Evolutionary conservation across 106 monocot genomes (phyloP).

Genomic region (Acorus calamus): DNA sequence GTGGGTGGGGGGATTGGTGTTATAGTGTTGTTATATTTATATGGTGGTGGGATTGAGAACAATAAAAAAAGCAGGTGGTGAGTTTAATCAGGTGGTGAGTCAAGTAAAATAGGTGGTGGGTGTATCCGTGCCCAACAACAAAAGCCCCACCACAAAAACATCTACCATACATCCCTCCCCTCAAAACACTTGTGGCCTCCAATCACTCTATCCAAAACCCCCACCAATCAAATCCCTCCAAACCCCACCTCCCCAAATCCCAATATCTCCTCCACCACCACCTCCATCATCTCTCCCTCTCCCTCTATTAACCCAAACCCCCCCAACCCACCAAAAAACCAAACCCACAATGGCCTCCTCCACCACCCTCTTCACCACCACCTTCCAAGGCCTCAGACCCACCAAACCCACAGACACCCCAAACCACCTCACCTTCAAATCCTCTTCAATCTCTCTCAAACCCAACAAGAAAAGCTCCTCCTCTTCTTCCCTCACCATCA

Average conservation of each 20-base stretch:
- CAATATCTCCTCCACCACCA: no score
- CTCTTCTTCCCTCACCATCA: not conserved
- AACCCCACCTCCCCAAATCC: no score
- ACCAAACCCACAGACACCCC: conserved; percentile 11
- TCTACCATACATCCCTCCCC: not conserved
- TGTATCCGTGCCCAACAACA: no score
- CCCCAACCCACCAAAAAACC: not conserved
- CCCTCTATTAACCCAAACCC: not conserved
- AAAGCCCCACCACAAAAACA: no score
- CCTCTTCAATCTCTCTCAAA: not conserved
- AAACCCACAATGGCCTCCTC: conserved; percentile 23
- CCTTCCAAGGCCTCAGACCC: conserved; percentile 45
- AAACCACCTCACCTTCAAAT: not conserved
- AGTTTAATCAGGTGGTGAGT: no score
- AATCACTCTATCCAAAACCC: no score
- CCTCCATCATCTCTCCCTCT: not conserved
- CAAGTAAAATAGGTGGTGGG: no score
- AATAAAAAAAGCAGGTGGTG: no score
- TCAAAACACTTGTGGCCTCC: not conserved
- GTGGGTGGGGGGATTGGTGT: no score
- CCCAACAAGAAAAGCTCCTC: not conserved
- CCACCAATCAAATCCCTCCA: no score
- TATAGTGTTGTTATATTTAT: no score
- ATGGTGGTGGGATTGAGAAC: no score
- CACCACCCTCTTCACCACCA: conserved; percentile 23